These are phyloP conservation scores for Diutina pseudorugosa DNA, from an alignment of 1,139 yeast species.

Conservation along the genomic window DNA sequence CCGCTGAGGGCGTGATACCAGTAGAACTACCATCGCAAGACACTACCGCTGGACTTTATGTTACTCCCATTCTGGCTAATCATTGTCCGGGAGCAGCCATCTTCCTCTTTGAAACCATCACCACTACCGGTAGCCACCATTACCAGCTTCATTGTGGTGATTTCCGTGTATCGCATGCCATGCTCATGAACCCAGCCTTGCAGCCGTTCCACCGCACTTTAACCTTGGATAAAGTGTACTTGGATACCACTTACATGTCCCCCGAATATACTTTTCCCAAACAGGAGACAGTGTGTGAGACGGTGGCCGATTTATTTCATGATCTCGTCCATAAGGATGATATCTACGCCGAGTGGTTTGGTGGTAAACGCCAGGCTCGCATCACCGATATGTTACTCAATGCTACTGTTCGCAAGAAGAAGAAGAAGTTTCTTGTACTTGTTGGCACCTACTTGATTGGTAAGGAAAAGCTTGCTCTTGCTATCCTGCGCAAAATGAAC, in stretches of 20 bases:
- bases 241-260: constrained; percentile 82
- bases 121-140: constrained; percentile 14
- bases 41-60: constrained; percentile 35
- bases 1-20: constrained; percentile 3
- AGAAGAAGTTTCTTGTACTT: constrained; percentile 41
- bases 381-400: background rate
- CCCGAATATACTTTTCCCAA: constrained; percentile 68
- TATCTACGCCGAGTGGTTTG: constrained; percentile 24
- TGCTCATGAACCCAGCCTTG: constrained; percentile 24
- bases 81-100: constrained; percentile 95
- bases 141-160: constrained; percentile 80
- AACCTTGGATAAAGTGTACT: constrained; percentile 42
- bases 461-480: constrained; percentile 71
- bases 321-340: constrained; percentile 17
- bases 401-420: constrained; percentile 10
- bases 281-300: constrained; percentile 54
- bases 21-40: constrained; percentile 2
- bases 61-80: constrained; percentile 68
- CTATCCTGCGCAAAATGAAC: constrained; percentile 42
- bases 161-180: constrained; percentile 54
- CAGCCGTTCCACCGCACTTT: constrained; percentile 16
- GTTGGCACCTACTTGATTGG: constrained; percentile 93
- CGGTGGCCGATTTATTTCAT: constrained; percentile 44
- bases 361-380: constrained; percentile 12
- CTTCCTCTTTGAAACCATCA: constrained; percentile 51